phyloP scores from a whole-genome alignment of 2,329 filamentous ascomycete species.

The Bipolaris sorokiniana region DNA sequence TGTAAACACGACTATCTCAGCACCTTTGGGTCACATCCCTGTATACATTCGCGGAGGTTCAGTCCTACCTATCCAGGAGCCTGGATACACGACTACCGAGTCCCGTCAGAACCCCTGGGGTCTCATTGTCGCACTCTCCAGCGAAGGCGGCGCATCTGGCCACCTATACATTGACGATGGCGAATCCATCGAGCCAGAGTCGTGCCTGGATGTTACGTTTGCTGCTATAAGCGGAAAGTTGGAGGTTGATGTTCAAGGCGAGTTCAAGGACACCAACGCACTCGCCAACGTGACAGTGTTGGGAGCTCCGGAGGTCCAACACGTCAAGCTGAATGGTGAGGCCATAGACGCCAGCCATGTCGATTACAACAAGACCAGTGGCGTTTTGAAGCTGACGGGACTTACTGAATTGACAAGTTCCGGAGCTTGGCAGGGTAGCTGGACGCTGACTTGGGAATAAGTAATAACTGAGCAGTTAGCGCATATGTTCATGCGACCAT shows the following conservation, averaged over 20 bases:
- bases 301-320: conserved; percentile 57
- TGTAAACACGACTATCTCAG: conserved; percentile 65
- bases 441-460: conserved; percentile 63
- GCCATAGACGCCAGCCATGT: conserved; percentile 53
- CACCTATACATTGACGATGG: conserved; percentile 77
- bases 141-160: conserved; percentile 63
- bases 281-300: conserved; percentile 69
- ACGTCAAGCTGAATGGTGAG: conserved; percentile 57
- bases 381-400: conserved; percentile 59
- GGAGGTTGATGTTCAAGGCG: conserved; percentile 57
- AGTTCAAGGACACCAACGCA: conserved; percentile 62
- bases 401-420: conserved; percentile 56
- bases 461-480: conserved; percentile 24
- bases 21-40: conserved; percentile 72
- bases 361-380: conserved; percentile 56
- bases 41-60: conserved; percentile 72
- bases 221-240: conserved; percentile 54
- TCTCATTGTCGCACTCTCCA: conserved; percentile 66
- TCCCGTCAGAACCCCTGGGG: conserved; percentile 70
- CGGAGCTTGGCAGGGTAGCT: conserved; percentile 65
- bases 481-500: not conserved
- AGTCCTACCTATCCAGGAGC: conserved; percentile 71
- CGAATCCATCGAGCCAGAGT: conserved; percentile 65
- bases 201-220: conserved; percentile 63
- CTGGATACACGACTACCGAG: conserved; percentile 69